Evolutionary conservation across 2,329 filamentous ascomycete genomes (phyloP).

Genomic region (Fusarium pseudograminearum): DNA sequence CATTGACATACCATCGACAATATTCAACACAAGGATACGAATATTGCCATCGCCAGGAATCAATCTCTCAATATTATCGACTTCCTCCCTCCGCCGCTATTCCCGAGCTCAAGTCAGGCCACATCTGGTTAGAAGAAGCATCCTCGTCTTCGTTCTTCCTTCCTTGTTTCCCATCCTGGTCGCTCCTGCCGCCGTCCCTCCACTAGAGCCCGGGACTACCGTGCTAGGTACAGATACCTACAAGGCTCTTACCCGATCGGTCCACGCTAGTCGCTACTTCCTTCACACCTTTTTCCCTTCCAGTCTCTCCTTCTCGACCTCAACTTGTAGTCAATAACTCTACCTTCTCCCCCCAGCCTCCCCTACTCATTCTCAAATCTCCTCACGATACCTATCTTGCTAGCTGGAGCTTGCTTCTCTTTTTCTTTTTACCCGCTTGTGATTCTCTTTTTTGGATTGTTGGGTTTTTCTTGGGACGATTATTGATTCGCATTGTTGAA

Average conservation of each 20-base stretch:
- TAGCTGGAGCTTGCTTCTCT: constrained; percentile 24
- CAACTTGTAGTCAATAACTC: constrained; percentile 28
- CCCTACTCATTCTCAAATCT: constrained; percentile 16
- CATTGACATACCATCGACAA: constrained; percentile 12
- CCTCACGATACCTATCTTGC: constrained; percentile 27
- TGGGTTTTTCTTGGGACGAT: constrained; percentile 36
- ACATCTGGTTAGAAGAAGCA: constrained; percentile 27
- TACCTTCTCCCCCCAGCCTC: constrained; percentile 39
- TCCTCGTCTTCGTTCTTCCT: constrained; percentile 37
- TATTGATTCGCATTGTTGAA: constrained; percentile 31
- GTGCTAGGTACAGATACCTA: constrained; percentile 45
- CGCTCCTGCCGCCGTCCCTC: constrained; percentile 41
- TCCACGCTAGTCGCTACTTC: constrained; percentile 33
- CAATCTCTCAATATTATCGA: constrained; percentile 10
- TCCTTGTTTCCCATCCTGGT: constrained; percentile 44
- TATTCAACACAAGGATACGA: not conserved
- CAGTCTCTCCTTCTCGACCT: constrained; percentile 38
- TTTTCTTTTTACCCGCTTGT: constrained; percentile 16
- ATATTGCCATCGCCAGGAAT: constrained; percentile 9
- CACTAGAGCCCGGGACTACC: constrained; percentile 40
- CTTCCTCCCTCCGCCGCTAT: constrained; percentile 27
- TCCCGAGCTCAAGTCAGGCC: constrained; percentile 25
- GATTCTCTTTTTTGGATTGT: constrained; percentile 29
- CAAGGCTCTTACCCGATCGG: constrained; percentile 41
- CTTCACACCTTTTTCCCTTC: constrained; percentile 28